These are phyloP conservation scores for Nemania sp. DNA, from an alignment of 2,329 filamentous ascomycete genomes.

Conservation along the genomic window DNA sequence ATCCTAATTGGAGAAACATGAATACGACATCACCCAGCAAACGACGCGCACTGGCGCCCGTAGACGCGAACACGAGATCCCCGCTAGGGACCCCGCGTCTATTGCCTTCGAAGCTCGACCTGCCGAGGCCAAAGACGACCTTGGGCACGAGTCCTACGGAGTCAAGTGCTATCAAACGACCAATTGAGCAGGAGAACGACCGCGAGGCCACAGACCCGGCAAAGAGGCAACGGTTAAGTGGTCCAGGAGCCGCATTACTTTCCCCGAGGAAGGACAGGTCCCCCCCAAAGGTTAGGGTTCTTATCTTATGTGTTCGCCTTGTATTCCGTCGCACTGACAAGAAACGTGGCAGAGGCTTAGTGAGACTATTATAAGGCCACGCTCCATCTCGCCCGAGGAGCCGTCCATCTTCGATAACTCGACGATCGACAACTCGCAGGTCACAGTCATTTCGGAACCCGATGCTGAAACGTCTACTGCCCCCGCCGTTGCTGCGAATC, in stretches of 20 bases:
- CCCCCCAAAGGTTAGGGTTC: constrained; percentile 13
- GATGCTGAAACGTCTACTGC: constrained; percentile 38
- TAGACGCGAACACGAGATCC: constrained; percentile 38
- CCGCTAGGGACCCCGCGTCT: constrained; percentile 22
- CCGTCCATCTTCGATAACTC: constrained; percentile 58
- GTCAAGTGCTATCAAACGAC: constrained; percentile 26
- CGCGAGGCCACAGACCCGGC: constrained; percentile 11
- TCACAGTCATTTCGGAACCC: constrained; percentile 55
- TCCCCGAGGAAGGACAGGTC: constrained; percentile 10
- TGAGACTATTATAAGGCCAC: constrained; percentile 22
- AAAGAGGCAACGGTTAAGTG: constrained; percentile 34
- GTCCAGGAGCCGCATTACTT: constrained; percentile 3
- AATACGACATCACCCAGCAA: constrained; percentile 36
- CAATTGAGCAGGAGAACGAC: constrained; percentile 24
- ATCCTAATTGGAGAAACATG: constrained; percentile 25
- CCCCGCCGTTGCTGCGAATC: constrained; percentile 26
- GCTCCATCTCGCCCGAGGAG: constrained; percentile 46
- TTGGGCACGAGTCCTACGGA: constrained; percentile 7
- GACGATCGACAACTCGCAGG: constrained; percentile 52
- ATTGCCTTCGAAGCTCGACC: constrained; percentile 27
- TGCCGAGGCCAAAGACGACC: constrained; percentile 21
- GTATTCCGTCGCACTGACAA: constrained; percentile 20
- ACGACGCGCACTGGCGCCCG: constrained; percentile 37
- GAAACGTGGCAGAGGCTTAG: constrained; percentile 18
- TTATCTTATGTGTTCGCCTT: background rate